Conservation (phyloP, 129 eudicot species). For the Apium graveolens region DNA sequence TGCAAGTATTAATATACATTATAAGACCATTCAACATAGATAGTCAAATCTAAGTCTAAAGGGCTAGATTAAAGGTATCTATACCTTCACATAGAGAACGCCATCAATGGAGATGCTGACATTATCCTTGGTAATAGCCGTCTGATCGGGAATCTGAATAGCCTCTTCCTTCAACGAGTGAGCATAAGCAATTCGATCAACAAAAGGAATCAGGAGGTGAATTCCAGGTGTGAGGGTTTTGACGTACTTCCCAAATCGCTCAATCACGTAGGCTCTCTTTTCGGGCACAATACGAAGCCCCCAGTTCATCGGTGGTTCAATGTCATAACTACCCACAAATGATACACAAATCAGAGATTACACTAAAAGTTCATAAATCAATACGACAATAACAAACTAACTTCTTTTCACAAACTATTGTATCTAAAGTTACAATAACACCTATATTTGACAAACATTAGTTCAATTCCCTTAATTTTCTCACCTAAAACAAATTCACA, state of each 20-base stretch:
- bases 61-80: background rate
- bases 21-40: background rate
- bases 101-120: slow-evolving; percentile 76
- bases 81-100: slow-evolving; percentile 74
- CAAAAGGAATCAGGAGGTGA: slow-evolving; percentile 68
- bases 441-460: background rate
- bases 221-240: slow-evolving; percentile 75
- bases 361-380: background rate
- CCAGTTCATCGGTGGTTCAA: slow-evolving; percentile 66
- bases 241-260: slow-evolving; percentile 67
- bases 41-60: background rate
- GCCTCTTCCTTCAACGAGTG: slow-evolving; percentile 93
- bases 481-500: background rate
- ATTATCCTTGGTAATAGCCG: slow-evolving; percentile 88
- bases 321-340: slow-evolving; percentile 37
- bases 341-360: background rate
- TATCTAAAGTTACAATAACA: background rate
- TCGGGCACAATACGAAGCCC: slow-evolving; percentile 87
- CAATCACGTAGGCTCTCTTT: slow-evolving; percentile 70
- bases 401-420: background rate
- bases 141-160: slow-evolving; percentile 64
- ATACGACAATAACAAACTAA: background rate
- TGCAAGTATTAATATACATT: slow-evolving; percentile 4
- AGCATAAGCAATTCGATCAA: slow-evolving; percentile 73
- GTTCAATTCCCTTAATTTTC: background rate